Percentiles rank a stretch among this genome's conserved stretches.
These are phyloP conservation scores for Fusarium mundagurra DNA, from an alignment of 2,329 filamentous ascomycete genomes.

Conservation along the genomic window DNA sequence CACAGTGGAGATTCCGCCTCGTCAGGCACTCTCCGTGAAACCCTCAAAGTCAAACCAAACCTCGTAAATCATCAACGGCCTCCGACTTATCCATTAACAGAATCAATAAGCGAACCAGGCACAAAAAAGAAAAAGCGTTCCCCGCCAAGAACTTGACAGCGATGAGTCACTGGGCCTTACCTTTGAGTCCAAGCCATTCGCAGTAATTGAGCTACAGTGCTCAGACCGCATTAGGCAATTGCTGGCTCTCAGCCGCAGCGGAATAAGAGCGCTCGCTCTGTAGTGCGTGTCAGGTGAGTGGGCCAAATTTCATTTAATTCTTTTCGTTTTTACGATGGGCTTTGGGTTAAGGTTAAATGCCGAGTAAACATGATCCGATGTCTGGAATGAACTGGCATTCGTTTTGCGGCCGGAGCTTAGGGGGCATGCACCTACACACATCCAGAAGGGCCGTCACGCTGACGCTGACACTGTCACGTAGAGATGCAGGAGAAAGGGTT, in stretches of 20 bases:
- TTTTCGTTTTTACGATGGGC: not conserved
- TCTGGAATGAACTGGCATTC: not conserved
- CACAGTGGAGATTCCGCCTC: not conserved
- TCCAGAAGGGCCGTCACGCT: not conserved
- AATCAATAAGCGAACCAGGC: not conserved
- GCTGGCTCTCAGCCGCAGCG: slow-evolving; percentile 23
- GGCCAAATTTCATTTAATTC: not conserved
- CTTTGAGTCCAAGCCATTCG: not conserved
- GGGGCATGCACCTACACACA: not conserved
- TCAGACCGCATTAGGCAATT: slow-evolving; percentile 13
- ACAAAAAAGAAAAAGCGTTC: not conserved
- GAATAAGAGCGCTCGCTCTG: not conserved
- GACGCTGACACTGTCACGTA: fast-evolving
- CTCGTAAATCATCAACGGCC: not conserved
- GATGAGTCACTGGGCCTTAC: not conserved
- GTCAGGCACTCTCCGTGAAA: not conserved
- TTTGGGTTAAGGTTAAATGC: not conserved
- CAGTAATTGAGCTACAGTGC: not conserved
- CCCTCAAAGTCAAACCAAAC: not conserved
- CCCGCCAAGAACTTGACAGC: not conserved
- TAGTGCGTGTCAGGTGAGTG: slow-evolving; percentile 25
- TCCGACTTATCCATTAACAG: not conserved
- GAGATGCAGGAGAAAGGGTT: not conserved
- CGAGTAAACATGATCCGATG: not conserved
- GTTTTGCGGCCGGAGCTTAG: too few species aligned